These are phyloP conservation scores for Paraphoma chrysanthemicola DNA, from an alignment of 2,329 filamentous ascomycete genomes.

Conservation along the genomic window DNA sequence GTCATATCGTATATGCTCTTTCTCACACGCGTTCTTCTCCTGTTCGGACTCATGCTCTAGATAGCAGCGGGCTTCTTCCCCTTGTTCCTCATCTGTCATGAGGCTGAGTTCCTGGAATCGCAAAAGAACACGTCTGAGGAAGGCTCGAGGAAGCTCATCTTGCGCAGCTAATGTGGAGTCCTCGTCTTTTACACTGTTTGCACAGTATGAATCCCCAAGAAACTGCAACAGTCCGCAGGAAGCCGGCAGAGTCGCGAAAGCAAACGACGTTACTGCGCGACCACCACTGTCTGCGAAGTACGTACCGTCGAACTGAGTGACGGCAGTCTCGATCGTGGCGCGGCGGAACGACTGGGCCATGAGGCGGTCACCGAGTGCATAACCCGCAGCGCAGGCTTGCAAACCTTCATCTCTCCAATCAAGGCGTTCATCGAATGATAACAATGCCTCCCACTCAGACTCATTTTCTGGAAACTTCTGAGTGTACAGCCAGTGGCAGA, in stretches of 20 bases:
- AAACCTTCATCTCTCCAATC: not conserved
- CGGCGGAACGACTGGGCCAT: not conserved
- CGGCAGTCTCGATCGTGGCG: not conserved
- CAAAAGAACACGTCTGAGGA: not conserved
- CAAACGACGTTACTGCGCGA: not conserved
- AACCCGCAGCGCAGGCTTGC: not conserved
- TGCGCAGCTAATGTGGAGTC: not conserved
- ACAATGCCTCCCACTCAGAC: not conserved
- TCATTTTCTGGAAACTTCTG: not conserved
- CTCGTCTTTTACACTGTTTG: not conserved
- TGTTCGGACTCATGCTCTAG: not conserved
- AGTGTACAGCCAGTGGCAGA: not conserved
- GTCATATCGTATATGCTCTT: too few species aligned
- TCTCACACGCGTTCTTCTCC: not conserved
- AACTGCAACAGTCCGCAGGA: not conserved
- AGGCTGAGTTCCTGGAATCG: not conserved
- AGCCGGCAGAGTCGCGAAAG: not conserved
- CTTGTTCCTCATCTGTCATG: not conserved
- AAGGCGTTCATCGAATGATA: not conserved
- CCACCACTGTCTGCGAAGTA: not conserved
- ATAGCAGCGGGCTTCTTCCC: not conserved
- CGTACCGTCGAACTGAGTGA: not conserved
- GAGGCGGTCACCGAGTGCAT: slow-evolving; percentile 15
- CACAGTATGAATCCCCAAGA: not conserved
- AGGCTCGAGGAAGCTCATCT: not conserved